phyloP scores from a whole-genome alignment of 768 basidiomycete species.

The Panaeolus cyanescens region DNA sequence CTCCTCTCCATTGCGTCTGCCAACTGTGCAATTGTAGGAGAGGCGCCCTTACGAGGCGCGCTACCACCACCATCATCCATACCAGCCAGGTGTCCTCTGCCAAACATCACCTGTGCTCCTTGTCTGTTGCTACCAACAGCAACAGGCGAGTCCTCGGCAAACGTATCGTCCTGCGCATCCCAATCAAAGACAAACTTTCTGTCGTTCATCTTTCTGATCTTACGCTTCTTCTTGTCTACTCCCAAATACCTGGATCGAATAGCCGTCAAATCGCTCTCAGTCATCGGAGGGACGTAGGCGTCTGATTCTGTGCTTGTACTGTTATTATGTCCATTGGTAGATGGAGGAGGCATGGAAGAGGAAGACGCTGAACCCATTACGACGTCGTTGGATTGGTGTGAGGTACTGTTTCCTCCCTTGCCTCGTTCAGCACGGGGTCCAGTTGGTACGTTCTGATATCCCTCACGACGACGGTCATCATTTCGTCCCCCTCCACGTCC shows the following conservation, averaged over 20 bases:
- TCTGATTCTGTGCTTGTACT: conserved; percentile 23
- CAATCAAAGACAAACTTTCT: conserved; percentile 99
- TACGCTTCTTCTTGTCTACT: conserved; percentile 91
- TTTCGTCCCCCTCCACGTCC: conserved; percentile 38
- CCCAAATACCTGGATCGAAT: conserved; percentile 95
- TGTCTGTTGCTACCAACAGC: conserved; percentile 72
- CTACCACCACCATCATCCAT: conserved; percentile 77
- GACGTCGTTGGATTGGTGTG: conserved; percentile 7
- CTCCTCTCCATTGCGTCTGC: conserved; percentile 84
- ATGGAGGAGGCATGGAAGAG: conserved; percentile 53
- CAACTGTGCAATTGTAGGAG: conserved; percentile 46
- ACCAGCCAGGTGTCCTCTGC: conserved; percentile 79
- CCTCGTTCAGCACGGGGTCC: conserved; percentile 80
- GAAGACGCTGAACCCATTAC: conserved; percentile 35
- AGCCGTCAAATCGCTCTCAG: conserved; percentile 75
- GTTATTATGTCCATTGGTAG: conserved; percentile 32
- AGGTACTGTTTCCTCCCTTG: conserved; percentile 28
- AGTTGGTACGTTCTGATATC: conserved; percentile 75
- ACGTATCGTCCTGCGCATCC: conserved; percentile 96
- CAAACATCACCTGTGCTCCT: conserved; percentile 88
- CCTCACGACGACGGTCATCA: conserved; percentile 38
- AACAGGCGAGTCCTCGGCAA: conserved; percentile 72
- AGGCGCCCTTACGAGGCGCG: conserved; percentile 37
- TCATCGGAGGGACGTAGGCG: conserved; percentile 64
- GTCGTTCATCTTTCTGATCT: conserved; percentile 93